Base-by-base conservation (phyloP, 495 filamentous ascomycete species). In the Penicillium lividum region DNA sequence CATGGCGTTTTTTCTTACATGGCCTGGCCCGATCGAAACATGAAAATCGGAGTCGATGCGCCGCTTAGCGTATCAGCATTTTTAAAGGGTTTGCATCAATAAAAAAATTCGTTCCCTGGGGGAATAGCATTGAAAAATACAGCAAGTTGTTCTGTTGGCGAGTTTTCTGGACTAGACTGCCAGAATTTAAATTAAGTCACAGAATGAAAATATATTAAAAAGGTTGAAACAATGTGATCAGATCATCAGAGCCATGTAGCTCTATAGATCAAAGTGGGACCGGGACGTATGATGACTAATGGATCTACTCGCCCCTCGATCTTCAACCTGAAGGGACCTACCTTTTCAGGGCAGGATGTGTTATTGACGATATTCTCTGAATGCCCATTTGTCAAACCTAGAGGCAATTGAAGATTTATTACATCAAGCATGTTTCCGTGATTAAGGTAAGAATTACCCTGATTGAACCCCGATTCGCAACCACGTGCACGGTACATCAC, bases 61-160 rank as follows among this genome's bases (percentile, higher is more conserved):
- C 5, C 46, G 38, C 38, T 52, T 53, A 53, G 51, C 51, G 51
- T 34, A 44, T 53, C 25, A 53, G 51, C 51, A 53, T 53, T 42
- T 42, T 11, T 15, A 31, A 46, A 49, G 46, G 18, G 25, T 25
- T 42, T 42, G 34, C 51, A 53, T 53, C n/a, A 29, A 42, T 15
- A 2, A 38, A 31, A 16, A 52, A 18, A 16, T 10, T 22, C 1
- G 25, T 7, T 11, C 33, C 13, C 46, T 48, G 46, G 15, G 11
- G 28, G 38, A 40, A 40, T 15, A 40, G 38, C 38, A 40, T 15
- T 11, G 38, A 40, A 16, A 16, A n/a, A 15, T 22, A 22, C 22
- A 16, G 4, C 6, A 16, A 13, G 0, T 36, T 36, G 3, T 36
- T 9, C 2, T 36, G 13, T 36, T 13, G 9, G 9, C 3, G 8